A percentile compares a stretch with the other conserved stretches of the same genome.
These are phyloP conservation scores for Saccharomyces uvarum DNA, from an alignment of 1,139 yeast genomes.

Conservation along the genomic window DNA sequence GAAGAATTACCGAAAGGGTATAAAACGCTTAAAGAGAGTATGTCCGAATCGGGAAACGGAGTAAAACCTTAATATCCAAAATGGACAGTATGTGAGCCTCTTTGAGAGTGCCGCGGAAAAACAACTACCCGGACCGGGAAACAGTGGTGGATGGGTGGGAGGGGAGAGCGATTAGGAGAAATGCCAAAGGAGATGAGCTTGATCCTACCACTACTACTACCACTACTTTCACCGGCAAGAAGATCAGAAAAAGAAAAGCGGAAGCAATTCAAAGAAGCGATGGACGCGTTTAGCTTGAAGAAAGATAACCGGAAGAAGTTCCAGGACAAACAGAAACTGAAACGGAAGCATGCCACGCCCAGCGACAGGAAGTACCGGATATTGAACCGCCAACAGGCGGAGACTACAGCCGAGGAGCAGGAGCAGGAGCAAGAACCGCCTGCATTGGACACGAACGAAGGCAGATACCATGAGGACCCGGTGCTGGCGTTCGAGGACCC, in stretches of 20 bases:
- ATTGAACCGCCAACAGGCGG: conserved; percentile 13
- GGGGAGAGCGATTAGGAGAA: background rate
- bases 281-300: conserved; percentile 27
- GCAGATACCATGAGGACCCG: conserved; percentile 21
- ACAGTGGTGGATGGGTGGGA: background rate
- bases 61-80: background rate
- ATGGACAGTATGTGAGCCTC: background rate
- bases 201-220: background rate
- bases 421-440: conserved; percentile 8
- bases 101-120: background rate
- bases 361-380: conserved; percentile 28
- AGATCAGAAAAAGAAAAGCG: background rate
- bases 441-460: conserved; percentile 17
- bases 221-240: background rate
- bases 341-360: conserved; percentile 29
- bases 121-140: background rate
- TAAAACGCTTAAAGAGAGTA: background rate
- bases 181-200: background rate
- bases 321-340: conserved; percentile 29
- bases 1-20: background rate
- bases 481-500: conserved; percentile 11
- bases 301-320: conserved; percentile 30
- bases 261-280: conserved; percentile 2
- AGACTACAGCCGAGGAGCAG: conserved; percentile 4
- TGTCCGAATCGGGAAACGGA: background rate